Evolutionary conservation across 345 rosid species (phyloP), one percentile per base, ranked within the genome.

Genomic region (Corchorus olitorius): DNA sequence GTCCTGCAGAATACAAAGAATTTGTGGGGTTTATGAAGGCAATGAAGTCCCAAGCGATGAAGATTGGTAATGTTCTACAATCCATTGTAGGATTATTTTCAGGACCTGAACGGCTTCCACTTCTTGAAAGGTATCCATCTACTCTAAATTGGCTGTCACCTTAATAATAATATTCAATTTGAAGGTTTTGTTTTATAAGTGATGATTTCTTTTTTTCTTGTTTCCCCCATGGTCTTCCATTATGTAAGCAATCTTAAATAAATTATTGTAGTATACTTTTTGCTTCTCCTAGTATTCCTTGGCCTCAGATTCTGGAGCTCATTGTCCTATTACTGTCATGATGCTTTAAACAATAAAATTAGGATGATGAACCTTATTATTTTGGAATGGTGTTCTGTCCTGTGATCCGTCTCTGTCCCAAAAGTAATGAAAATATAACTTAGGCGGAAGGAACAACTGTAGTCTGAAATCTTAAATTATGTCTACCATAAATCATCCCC

Each of bases 11-110:
- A 83, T 96, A 96, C 75, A 88, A 88, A 76, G 88, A 92, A 69
- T 96, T 96, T 83, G 86, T 96, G 45, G 97, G 92, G 58, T 87
- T 85, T 76, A 86, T 96, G 92, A 93, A 88, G 85, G 97, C 93
- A 69, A 78, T 91, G 84, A 96, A 92, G 87, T 92, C 94, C 49
- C 91, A 92, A 78, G 92, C 88, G 75, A 84, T 88, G 80, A 86
- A 87, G 56, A 75, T 90, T 77, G 84, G 84, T 70, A 75, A 72
- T 60, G 90, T 93, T 80, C 79, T 92, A 77, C 85, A 87, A 74
- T 87, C 91, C 39, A 88, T 96, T 73, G 91, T 87, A 67, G 81
- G 77, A 79, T 80, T 96, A 58, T 92, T 96, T 79, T 78, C 90
- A 70, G 93, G 87, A 76, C 84, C 84, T 41, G 97, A 91, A 69